Evolutionary conservation across 306 rosid species (phyloP).

Genomic region (Cercis canadensis): DNA sequence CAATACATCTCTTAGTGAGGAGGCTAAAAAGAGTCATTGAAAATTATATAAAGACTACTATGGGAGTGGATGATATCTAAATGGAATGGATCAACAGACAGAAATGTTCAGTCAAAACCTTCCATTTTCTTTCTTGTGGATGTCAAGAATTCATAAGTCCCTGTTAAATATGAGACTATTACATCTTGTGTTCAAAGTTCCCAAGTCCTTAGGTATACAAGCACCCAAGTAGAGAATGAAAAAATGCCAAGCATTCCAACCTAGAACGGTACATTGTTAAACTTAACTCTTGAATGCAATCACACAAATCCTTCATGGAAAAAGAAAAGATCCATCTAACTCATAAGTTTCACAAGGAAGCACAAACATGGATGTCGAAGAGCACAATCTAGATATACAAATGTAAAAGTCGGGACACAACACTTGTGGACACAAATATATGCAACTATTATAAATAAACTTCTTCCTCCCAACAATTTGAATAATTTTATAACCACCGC

Average conservation of each 20-base stretch:
- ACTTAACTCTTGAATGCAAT: background rate
- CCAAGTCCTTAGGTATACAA: background rate
- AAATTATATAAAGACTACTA: too few species aligned
- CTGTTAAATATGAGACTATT: too few species aligned
- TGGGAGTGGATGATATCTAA: background rate
- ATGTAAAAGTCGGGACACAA: background rate
- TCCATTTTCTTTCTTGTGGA: background rate
- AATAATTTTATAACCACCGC: too few species aligned
- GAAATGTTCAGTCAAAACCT: background rate
- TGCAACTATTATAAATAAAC: background rate
- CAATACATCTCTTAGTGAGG: constrained; percentile 1
- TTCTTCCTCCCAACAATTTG: background rate
- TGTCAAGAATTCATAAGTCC: background rate
- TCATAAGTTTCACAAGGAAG: background rate
- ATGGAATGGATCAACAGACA: background rate
- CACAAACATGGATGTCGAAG: background rate
- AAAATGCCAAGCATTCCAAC: background rate
- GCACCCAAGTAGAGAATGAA: background rate
- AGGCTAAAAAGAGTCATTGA: too few species aligned
- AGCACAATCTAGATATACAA: background rate
- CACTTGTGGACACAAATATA: background rate
- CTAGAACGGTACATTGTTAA: background rate
- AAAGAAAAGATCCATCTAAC: too few species aligned
- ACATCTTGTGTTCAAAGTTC: background rate
- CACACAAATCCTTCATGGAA: constrained; percentile 7